Base-by-base conservation (phyloP, 345 rosid genomes). In the Populus pruinosa region DNA sequence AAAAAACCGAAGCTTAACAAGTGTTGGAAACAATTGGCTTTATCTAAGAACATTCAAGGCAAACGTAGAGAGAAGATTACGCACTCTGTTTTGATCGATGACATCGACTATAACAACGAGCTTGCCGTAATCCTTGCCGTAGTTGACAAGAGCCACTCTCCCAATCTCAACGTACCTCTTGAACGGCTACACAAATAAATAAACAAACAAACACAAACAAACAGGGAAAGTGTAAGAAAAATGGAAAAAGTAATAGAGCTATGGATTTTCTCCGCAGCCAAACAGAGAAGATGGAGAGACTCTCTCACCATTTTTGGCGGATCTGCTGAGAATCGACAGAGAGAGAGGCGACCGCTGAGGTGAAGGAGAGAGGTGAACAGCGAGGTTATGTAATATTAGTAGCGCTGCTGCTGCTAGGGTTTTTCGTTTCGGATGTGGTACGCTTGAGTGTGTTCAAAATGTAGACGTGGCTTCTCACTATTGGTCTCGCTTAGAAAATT, bases 21-120 rank as follows among this genome's bases (percentile, higher is more conserved):
- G 2, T 10, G 63, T 9, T 9, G 64, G 29, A 59, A 59, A 59
- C 16, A 59, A 10, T 23, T 9, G 23, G 64, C 27, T 59, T 56
- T 59, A 59, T 59, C 64, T 10, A 59, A 5, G 3, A n/a, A 10
- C 64, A 59, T 59, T 59, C 29, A 10, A 59, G 64, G 29, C 6
- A 43, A 66, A 65, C 0, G 11, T n/a, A 31, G 27, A 47, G 14
- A 69, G 38, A 77, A 14, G 10, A 20, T 27, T 5, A 18, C 43
- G 18, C 71, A 77, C 79, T 31, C 79, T 69, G 69, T 77, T 77
- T 55, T 77, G 79, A 29, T 77, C 74, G 61, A 77, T 61, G 43
- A 77, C 79, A 59, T 77, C 79, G 61, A 77, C 80, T 35, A 77
- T 77, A n/a, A 77, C 80, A 18, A 77, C 80, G 3, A 77, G 80